Percentiles rank a stretch among this genome's conserved stretches.
phyloP scores from a whole-genome alignment of 2,329 filamentous ascomycete genomes.

The Penicillium sp. region DNA sequence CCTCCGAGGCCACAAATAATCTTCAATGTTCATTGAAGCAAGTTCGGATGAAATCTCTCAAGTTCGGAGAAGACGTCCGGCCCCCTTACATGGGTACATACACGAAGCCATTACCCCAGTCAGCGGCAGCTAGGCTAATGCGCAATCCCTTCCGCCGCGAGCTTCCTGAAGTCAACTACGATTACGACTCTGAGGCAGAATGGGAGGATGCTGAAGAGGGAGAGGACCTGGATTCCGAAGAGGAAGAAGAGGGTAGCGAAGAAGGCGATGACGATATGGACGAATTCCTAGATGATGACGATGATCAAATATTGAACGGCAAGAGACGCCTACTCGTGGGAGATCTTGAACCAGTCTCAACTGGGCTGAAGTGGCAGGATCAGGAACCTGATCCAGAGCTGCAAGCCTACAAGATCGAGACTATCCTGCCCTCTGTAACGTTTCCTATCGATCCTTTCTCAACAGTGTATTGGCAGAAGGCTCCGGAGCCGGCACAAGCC shows the following conservation, averaged over 20 bases:
- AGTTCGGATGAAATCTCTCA: conserved; percentile 63
- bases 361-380: conserved; percentile 82
- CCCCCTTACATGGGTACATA: conserved; percentile 69
- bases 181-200: conserved; percentile 69
- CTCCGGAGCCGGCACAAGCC: conserved; percentile 27
- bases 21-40: conserved; percentile 50
- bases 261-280: conserved; percentile 85
- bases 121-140: conserved; percentile 51
- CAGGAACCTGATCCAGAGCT: conserved; percentile 55
- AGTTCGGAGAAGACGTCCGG: conserved; percentile 66
- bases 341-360: conserved; percentile 76
- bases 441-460: conserved; percentile 85
- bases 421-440: conserved; percentile 63
- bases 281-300: conserved; percentile 86
- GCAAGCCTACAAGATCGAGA: conserved; percentile 72
- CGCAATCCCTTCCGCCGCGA: conserved; percentile 59
- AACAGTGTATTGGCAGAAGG: conserved; percentile 72
- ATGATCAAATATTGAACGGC: conserved; percentile 64
- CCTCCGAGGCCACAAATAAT: conserved; percentile 31
- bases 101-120: conserved; percentile 52
- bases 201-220: conserved; percentile 75
- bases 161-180: conserved; percentile 63
- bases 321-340: conserved; percentile 65
- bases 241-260: conserved; percentile 65
- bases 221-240: conserved; percentile 68